Percentiles rank a stretch among this genome's conserved stretches.
Evolutionary conservation across 2,329 filamentous ascomycete genomes (phyloP).

Genomic region (Cladophialophora yegresii): DNA sequence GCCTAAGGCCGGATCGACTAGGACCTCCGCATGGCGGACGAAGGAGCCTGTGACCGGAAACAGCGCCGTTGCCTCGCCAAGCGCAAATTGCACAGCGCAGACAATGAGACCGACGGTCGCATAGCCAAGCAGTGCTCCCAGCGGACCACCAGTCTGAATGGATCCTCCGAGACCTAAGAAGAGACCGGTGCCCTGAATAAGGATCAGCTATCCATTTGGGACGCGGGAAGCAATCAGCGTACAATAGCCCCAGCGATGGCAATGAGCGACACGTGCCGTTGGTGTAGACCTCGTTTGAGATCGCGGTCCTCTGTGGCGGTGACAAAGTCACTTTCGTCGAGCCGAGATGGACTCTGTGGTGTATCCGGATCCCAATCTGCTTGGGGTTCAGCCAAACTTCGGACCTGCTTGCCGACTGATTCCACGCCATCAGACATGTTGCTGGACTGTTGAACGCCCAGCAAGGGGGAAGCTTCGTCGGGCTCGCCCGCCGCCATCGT

Average conservation of each 20-base stretch:
- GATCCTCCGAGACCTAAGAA: conserved; percentile 56
- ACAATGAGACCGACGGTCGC: conserved; percentile 53
- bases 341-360: neutral
- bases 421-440: conserved; percentile 7
- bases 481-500: neutral
- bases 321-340: conserved; percentile 32
- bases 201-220: neutral
- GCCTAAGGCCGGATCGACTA: conserved; percentile 55
- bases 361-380: neutral
- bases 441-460: neutral
- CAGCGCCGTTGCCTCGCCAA: conserved; percentile 56
- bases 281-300: conserved; percentile 49
- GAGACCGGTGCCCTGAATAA: conserved; percentile 48
- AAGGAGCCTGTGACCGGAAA: conserved; percentile 56
- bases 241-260: conserved; percentile 50
- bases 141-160: conserved; percentile 53
- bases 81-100: conserved; percentile 54
- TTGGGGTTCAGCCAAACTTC: neutral
- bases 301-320: conserved; percentile 51
- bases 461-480: neutral
- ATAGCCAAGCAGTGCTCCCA: conserved; percentile 56
- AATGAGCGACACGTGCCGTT: conserved; percentile 50
- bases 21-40: conserved; percentile 54
- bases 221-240: conserved; percentile 4
- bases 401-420: conserved; percentile 5